Percentiles rank a stretch among this genome's conserved stretches.
These are phyloP conservation scores for Solanum medicagineum DNA, from an alignment of 257 asterid species.

Conservation along the genomic window DNA sequence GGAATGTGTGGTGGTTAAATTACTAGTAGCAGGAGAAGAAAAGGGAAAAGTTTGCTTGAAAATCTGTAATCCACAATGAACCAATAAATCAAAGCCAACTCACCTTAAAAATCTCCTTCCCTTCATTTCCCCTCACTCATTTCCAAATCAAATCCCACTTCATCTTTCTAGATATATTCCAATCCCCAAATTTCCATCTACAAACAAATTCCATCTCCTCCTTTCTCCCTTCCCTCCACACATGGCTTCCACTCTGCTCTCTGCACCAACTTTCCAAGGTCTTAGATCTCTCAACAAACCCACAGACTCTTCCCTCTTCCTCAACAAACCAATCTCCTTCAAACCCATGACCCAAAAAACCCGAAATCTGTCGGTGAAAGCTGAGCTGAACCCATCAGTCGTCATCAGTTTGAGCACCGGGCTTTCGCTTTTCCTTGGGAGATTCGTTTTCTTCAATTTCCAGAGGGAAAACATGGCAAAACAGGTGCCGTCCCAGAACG, in stretches of 20 bases:
- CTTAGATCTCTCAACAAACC: conserved; percentile 70
- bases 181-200: not conserved
- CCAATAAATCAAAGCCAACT: conserved; percentile 55
- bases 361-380: conserved; percentile 17
- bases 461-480: conserved; percentile 93
- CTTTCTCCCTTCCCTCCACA: not conserved
- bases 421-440: conserved; percentile 66
- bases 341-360: conserved; percentile 6
- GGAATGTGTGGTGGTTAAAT: too few species aligned
- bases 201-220: too few species aligned
- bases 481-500: conserved; percentile 94
- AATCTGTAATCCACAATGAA: conserved; percentile 41
- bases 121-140: conserved; percentile 37
- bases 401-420: conserved; percentile 96
- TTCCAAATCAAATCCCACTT: conserved; percentile 4
- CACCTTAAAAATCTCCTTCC: conserved; percentile 38
- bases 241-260: conserved; percentile 69
- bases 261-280: conserved; percentile 80
- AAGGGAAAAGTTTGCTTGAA: not conserved
- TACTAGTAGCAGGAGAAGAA: not conserved
- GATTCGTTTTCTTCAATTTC: conserved; percentile 92
- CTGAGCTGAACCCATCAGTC: conserved; percentile 65
- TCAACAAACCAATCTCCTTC: conserved; percentile 15
- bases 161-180: not conserved
- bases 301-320: conserved; percentile 20